Evolutionary conservation across 305 asterid genomes (phyloP), one percentile per base, ranked within the genome.

Genomic region (Rubia tinctorum): DNA sequence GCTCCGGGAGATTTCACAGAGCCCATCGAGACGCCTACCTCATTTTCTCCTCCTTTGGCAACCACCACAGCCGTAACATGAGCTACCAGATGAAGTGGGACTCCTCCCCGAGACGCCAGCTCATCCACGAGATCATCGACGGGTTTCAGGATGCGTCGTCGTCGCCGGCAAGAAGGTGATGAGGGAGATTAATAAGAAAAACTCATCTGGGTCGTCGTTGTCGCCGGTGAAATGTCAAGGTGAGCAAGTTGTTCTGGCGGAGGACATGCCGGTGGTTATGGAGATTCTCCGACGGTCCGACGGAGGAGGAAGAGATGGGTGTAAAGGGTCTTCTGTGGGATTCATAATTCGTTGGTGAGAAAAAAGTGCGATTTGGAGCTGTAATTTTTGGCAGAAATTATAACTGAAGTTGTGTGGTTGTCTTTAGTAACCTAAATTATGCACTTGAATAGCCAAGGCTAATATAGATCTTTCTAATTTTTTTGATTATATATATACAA

Each of bases 81-180:
- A 90, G 88, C 73, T 93, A 87, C 45, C 92, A 98, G 97, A 83
- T 80, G 51, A 85, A 84, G 81, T 94, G 99, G 99, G 93, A 91
- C 53, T 78, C 92, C 0, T 94, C 99, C 51, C 95, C 97, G 2
- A 90, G 91, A 71, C 90, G 95, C 12, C 93, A 90, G 77, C 86
- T 85, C 27, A 94, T 94, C 30, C 92, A 92, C 81, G 99, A 94
- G 79, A 77, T 89, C 4, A 88, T 94, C 0, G 99, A 94, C 44
- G 97, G 93, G 34, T 92, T 79, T 55, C 98, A 94, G 68, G 97
- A 87, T n/a, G 84, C 80, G 56, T 78, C 82, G 8, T 23, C 72
- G 76, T 73, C 79, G 23, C 9, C 45, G 73, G 73, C 71, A 87
- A 73, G 81, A 83, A 74, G 78, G 88, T 85, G 8, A 84, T 85